Percentiles rank a stretch among this genome's conserved stretches.
These are phyloP conservation scores for Lactifluus subvellereus DNA, from an alignment of 768 basidiomycete genomes.

Conservation along the genomic window DNA sequence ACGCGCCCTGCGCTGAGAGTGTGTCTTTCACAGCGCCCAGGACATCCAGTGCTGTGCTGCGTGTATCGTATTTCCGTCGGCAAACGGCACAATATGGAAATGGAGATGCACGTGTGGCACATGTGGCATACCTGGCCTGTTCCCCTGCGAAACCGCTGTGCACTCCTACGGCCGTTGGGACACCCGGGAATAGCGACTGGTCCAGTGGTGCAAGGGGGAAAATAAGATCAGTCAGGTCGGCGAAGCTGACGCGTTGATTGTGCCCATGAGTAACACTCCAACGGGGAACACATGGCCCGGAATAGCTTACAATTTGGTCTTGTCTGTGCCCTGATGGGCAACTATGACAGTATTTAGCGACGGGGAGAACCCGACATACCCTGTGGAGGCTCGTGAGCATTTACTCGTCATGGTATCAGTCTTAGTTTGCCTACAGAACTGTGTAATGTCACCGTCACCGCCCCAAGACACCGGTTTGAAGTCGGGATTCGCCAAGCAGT, in stretches of 20 bases:
- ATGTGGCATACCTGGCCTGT: constrained; percentile 39
- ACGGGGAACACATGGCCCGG: neutral
- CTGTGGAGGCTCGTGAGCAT: constrained; percentile 27
- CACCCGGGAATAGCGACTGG: constrained; percentile 44
- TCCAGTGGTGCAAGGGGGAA: constrained; percentile 31
- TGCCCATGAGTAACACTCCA: neutral
- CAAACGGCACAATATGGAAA: neutral
- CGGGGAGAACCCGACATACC: constrained; percentile 51
- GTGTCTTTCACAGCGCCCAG: neutral
- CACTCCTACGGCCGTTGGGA: constrained; percentile 37
- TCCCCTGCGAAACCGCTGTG: constrained; percentile 44
- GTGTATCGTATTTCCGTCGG: neutral
- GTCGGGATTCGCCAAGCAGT: constrained; percentile 43
- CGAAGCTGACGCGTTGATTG: constrained; percentile 26
- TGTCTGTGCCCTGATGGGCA: constrained; percentile 37
- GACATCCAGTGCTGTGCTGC: constrained; percentile 4
- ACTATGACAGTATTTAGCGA: constrained; percentile 33
- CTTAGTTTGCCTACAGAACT: constrained; percentile 35
- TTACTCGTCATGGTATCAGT: too few relatives aligned
- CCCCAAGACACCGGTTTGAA: constrained; percentile 49
- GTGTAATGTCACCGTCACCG: constrained; percentile 34
- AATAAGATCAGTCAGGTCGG: constrained; percentile 40
- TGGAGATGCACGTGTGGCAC: neutral
- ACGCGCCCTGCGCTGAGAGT: neutral
- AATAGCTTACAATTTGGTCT: constrained; percentile 28